phyloP scores from a whole-genome alignment of 768 basidiomycete species.

The Boletellus ananas region DNA sequence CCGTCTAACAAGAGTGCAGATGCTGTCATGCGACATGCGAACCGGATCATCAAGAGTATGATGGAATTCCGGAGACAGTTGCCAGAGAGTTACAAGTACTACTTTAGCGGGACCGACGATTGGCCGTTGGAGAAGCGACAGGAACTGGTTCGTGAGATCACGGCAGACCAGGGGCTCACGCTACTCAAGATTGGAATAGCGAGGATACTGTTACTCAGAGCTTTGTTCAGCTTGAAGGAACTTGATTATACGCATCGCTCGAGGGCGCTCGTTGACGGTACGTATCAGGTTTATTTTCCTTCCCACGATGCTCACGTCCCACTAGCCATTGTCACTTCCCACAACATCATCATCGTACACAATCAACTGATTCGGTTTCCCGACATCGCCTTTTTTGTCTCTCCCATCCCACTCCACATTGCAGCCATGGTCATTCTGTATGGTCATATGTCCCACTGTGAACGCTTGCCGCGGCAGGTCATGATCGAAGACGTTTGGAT shows the following conservation, averaged over 20 bases:
- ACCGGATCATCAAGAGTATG: constrained; percentile 76
- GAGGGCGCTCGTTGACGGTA: constrained; percentile 76
- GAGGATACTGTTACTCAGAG: constrained; percentile 72
- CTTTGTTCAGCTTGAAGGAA: constrained; percentile 74
- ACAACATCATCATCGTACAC: constrained; percentile 84
- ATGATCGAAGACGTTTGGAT: constrained; percentile 83
- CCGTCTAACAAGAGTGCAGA: constrained; percentile 70
- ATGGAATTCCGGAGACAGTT: constrained; percentile 63
- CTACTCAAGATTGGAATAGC: constrained; percentile 80
- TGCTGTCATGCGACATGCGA: constrained; percentile 71
- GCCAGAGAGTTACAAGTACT: constrained; percentile 68
- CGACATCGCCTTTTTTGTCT: constrained; percentile 84
- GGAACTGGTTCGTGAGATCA: constrained; percentile 67
- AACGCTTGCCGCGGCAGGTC: constrained; percentile 56
- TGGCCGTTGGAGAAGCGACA: constrained; percentile 66
- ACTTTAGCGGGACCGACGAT: constrained; percentile 74
- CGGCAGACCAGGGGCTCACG: constrained; percentile 78
- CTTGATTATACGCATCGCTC: constrained; percentile 61
- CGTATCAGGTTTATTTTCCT: constrained; percentile 16
- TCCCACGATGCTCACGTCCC: constrained; percentile 4
- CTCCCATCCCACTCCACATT: constrained; percentile 84
- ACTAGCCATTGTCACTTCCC: constrained; percentile 77
- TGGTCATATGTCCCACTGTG: constrained; percentile 78
- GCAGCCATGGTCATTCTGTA: constrained; percentile 90
- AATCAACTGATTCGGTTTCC: constrained; percentile 81